A percentile compares a stretch with the other conserved stretches of the same genome.
phyloP scores from a whole-genome alignment of 208 protist species.

The Wallacemonas rigidus region DNA sequence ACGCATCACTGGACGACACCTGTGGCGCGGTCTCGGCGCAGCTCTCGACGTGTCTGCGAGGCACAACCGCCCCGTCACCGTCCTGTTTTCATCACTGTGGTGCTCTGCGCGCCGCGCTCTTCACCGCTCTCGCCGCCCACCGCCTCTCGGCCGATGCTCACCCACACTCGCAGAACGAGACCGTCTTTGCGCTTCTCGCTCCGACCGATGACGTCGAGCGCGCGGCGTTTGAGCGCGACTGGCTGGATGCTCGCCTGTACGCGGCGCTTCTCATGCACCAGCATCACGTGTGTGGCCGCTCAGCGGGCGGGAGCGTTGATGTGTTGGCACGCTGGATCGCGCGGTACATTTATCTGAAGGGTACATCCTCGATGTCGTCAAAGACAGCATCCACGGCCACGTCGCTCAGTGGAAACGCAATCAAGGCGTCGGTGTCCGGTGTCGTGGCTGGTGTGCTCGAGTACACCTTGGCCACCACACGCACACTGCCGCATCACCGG shows the following conservation, averaged over 20 bases:
- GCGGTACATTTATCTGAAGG: constrained; percentile 1
- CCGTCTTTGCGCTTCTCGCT: neutral
- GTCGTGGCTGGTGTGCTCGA: constrained; percentile 68
- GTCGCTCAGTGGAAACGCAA: neutral
- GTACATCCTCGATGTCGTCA: neutral
- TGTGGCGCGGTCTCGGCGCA: neutral
- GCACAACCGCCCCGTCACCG: neutral
- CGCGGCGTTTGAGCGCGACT: constrained; percentile 18
- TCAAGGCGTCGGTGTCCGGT: constrained; percentile 28
- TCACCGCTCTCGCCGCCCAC: constrained; percentile 34
- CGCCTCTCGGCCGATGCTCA: neutral
- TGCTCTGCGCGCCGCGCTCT: constrained; percentile 25
- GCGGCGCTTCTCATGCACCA: constrained; percentile 29
- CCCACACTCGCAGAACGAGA: neutral
- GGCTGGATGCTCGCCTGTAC: constrained; percentile 37
- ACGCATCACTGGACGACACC: neutral
- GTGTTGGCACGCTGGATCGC: constrained; percentile 12
- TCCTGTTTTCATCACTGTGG: neutral
- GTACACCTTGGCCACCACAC: constrained; percentile 44
- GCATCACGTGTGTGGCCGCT: constrained; percentile 12
- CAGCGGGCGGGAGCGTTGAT: constrained; percentile 6
- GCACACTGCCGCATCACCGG: constrained; percentile 1
- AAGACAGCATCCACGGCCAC: neutral
- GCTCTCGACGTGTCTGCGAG: neutral
- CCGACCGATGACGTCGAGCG: neutral